Evolutionary conservation across 1,284 basidiomycete species (phyloP).

Genomic region (Lentinula novae-zelandiae): DNA sequence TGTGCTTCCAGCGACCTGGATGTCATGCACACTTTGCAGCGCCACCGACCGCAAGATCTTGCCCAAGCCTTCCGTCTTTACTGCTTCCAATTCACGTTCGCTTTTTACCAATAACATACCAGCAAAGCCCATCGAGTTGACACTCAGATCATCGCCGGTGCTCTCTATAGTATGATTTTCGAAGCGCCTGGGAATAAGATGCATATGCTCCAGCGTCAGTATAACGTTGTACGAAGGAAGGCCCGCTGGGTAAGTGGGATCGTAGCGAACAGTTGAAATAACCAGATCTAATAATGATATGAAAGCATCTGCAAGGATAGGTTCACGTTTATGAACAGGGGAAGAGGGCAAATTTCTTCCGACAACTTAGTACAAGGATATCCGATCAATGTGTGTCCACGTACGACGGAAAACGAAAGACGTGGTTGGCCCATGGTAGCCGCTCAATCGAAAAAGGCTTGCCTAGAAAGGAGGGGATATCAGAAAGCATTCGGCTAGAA

Average conservation of each 20-base stretch:
- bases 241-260: conserved; percentile 54
- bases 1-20: conserved; percentile 43
- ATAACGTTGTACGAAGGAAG: conserved; percentile 80
- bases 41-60: conserved; percentile 61
- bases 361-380: background rate
- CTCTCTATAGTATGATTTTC: conserved; percentile 50
- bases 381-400: background rate
- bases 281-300: conserved; percentile 74
- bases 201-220: conserved; percentile 79
- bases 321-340: conserved; percentile 48
- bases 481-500: background rate
- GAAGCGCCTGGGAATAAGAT: conserved; percentile 71
- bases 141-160: conserved; percentile 54
- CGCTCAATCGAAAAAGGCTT: conserved; percentile 65
- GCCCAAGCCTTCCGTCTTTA: conserved; percentile 57
- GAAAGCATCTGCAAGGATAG: conserved; percentile 60
- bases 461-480: conserved; percentile 37
- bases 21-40: conserved; percentile 59
- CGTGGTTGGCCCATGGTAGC: conserved; percentile 79
- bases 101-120: conserved; percentile 84
- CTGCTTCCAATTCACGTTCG: conserved; percentile 63
- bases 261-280: conserved; percentile 72
- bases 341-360: conserved; percentile 35
- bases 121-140: conserved; percentile 86
- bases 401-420: conserved; percentile 56